A percentile compares a stretch with the other conserved stretches of the same genome.
phyloP scores from a whole-genome alignment of 495 filamentous ascomycete genomes.

The Aspergillus leporis region DNA sequence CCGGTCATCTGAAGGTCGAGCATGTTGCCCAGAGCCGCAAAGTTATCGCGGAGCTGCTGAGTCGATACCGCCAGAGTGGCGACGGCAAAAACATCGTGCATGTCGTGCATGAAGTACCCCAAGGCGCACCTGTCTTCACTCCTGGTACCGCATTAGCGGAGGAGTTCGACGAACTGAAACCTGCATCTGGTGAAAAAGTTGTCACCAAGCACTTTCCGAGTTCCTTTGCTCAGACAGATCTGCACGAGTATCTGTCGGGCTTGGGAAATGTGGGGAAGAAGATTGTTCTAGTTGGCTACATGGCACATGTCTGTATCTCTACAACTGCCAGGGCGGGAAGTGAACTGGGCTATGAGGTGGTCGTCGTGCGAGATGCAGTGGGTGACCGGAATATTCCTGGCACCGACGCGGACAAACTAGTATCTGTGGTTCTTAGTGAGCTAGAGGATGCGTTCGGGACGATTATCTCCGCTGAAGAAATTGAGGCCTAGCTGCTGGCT shows the following conservation, averaged over 20 bases:
- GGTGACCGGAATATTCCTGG: constrained; percentile 62
- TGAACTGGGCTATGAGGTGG: constrained; percentile 59
- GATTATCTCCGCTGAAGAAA: constrained; percentile 38
- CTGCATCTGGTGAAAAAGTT: constrained; percentile 47
- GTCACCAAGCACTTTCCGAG: constrained; percentile 47
- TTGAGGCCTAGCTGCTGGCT: constrained; percentile 14
- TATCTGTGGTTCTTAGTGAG: constrained; percentile 41
- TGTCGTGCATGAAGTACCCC: constrained; percentile 54
- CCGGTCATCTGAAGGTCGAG: constrained; percentile 50
- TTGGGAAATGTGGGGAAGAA: constrained; percentile 41
- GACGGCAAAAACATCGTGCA: constrained; percentile 54
- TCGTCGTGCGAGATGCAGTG: constrained; percentile 55
- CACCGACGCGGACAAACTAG: constrained; percentile 38
- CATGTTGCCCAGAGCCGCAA: constrained; percentile 45
- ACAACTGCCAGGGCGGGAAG: constrained; percentile 56
- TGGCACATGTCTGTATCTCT: constrained; percentile 64
- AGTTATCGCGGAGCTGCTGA: constrained; percentile 49
- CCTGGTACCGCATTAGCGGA: constrained; percentile 52
- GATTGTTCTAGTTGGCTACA: constrained; percentile 54
- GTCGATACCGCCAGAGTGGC: constrained; percentile 48
- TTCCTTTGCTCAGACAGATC: constrained; percentile 47
- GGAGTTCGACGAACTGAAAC: constrained; percentile 53
- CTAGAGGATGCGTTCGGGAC: constrained; percentile 50
- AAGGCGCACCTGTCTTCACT: constrained; percentile 62
- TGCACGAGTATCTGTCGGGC: constrained; percentile 39